These are phyloP conservation scores for Macrophomina phaseolina DNA, from an alignment of 2,329 filamentous ascomycete species.

Conservation along the genomic window DNA sequence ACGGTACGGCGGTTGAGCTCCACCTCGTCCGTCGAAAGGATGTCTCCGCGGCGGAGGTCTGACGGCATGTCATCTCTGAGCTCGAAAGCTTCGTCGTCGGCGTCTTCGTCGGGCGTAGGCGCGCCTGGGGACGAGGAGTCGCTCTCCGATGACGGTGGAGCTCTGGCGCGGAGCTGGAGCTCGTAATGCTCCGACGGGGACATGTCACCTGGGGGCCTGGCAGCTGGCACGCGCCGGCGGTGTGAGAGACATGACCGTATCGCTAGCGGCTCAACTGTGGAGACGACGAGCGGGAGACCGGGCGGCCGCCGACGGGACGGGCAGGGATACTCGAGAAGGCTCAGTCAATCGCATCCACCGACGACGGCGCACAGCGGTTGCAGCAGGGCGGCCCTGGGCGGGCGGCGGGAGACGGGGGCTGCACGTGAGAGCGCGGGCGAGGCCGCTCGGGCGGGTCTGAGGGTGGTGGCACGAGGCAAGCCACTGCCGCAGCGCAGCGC, in stretches of 20 bases:
- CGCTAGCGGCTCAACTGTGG: constrained; percentile 20
- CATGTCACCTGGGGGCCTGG: constrained; percentile 21
- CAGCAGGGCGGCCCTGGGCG: background rate
- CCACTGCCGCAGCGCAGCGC: constrained; percentile 5
- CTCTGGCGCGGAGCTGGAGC: constrained; percentile 19
- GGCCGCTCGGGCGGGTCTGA: background rate
- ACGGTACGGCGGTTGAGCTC: constrained; percentile 45
- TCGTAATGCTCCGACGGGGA: constrained; percentile 3
- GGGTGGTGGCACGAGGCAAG: constrained; percentile 5
- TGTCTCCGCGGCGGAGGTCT: constrained; percentile 19
- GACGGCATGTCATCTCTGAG: constrained; percentile 23
- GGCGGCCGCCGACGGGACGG: background rate
- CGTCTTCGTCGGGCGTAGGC: constrained; percentile 13
- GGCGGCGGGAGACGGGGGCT: background rate
- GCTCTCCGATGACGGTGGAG: constrained; percentile 6
- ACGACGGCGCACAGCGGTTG: background rate
- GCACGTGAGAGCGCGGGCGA: constrained; percentile 20
- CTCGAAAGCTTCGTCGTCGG: background rate
- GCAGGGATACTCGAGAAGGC: constrained; percentile 5
- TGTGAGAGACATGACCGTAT: constrained; percentile 3
- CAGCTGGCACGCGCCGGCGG: constrained; percentile 13
- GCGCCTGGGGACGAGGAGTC: constrained; percentile 4
- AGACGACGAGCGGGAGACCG: background rate
- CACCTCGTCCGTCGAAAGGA: constrained; percentile 13
- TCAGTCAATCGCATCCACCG: background rate